These are phyloP conservation scores for Myxozyma melibiosi DNA, from an alignment of 805 yeast genomes.

Conservation along the genomic window DNA sequence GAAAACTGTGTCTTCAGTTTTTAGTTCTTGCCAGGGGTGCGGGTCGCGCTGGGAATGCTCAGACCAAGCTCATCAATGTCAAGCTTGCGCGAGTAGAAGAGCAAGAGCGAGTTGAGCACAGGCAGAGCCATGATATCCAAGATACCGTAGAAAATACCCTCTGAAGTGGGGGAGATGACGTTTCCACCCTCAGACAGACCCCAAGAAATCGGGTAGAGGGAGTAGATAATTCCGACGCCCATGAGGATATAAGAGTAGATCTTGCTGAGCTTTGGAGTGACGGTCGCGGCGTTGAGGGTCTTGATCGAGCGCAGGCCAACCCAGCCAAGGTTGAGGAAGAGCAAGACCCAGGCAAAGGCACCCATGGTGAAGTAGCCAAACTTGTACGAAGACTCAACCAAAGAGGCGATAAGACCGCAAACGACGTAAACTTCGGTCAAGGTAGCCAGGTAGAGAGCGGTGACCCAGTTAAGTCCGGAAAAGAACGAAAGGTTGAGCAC, in stretches of 20 bases:
- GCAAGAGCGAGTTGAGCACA: conserved; percentile 29
- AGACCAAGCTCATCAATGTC: conserved; percentile 37
- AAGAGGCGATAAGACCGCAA: conserved; percentile 57
- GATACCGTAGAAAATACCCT: conserved; percentile 61
- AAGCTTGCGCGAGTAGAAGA: conserved; percentile 29
- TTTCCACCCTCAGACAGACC: conserved; percentile 66
- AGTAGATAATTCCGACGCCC: conserved; percentile 8
- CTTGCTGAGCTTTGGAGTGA: conserved; percentile 17
- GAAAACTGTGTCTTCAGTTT: too few species aligned
- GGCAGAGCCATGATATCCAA: conserved; percentile 53
- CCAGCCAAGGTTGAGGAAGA: conserved; percentile 31
- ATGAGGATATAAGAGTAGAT: conserved; percentile 2
- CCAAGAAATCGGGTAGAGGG: conserved; percentile 54
- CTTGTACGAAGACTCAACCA: conserved; percentile 59
- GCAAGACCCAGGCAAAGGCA: conserved; percentile 45
- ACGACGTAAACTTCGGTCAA: conserved; percentile 55
- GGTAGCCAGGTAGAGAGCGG: conserved; percentile 41
- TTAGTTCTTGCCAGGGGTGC: too few species aligned
- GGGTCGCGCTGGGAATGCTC: conserved; percentile 12
- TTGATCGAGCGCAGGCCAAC: conserved; percentile 12
- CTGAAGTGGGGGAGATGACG: conserved; percentile 59
- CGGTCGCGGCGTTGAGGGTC: conserved; percentile 21
- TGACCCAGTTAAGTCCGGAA: conserved; percentile 41
- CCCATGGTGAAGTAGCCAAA: conserved; percentile 72
- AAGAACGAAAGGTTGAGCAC: conserved; percentile 43